Evolutionary conservation across 345 rosid genomes (phyloP).

Genomic region (Litchi chinensis): DNA sequence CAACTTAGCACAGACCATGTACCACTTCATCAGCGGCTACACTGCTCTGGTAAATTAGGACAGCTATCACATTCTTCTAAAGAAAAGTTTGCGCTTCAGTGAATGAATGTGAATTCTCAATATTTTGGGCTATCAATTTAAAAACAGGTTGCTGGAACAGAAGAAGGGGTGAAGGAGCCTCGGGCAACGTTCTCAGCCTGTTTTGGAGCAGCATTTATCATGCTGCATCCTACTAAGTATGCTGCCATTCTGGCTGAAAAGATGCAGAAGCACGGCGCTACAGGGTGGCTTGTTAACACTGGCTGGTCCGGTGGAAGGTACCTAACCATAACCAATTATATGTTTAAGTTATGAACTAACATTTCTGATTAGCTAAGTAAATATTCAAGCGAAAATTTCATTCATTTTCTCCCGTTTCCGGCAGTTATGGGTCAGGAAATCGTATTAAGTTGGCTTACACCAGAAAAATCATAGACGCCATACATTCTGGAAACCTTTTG

Average conservation of each 20-base stretch:
- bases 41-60: slow-evolving; percentile 71
- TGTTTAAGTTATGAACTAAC: neutral
- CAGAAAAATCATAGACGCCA: slow-evolving; percentile 84
- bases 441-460: slow-evolving; percentile 84
- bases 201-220: slow-evolving; percentile 94
- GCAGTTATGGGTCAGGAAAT: slow-evolving; percentile 78
- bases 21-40: slow-evolving; percentile 94
- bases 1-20: slow-evolving; percentile 89
- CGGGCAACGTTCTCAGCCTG: slow-evolving; percentile 91
- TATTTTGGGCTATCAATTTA: too few relatives aligned
- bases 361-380: neutral
- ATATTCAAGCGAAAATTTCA: neutral
- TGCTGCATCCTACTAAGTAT: slow-evolving; percentile 92
- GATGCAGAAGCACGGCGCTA: slow-evolving; percentile 87
- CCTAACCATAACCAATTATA: neutral
- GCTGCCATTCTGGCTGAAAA: slow-evolving; percentile 94
- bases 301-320: slow-evolving; percentile 99
- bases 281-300: slow-evolving; percentile 95
- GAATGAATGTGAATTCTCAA: neutral
- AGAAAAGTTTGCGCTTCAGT: too few relatives aligned
- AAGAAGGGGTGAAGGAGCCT: slow-evolving; percentile 91
- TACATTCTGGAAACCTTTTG: slow-evolving; percentile 75
- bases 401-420: neutral
- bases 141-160: slow-evolving; percentile 86
- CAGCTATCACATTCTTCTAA: neutral